Base-by-base conservation (phyloP, 208 protist genomes). In the Acanthamoeba sp. region DNA sequence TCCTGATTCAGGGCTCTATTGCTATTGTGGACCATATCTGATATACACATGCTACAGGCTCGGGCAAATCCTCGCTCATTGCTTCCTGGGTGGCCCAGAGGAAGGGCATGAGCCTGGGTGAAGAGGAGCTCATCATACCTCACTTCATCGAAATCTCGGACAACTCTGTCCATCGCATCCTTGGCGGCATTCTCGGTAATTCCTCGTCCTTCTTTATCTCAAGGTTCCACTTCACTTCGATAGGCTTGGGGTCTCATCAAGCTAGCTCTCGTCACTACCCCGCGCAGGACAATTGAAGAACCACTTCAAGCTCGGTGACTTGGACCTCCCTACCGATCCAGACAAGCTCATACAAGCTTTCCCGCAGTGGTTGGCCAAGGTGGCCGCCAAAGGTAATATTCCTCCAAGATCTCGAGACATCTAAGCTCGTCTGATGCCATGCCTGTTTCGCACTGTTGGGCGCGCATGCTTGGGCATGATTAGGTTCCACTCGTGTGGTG, bases 281-380 rank as follows among this genome's bases (percentile, higher is more conserved):
- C 12, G 2, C 12, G 12, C 38, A 94, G 90, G 66, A 0, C 50
- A 94, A 57, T 16, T 94, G 34, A 94, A 55, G 76, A 45, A 10
- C 7, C 45, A 45, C n/a, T 94, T 94, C 55, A 82, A 82, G 66
- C 66, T 94, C 38, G 34, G n/a, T 0, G 64, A 94, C 40, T 20
- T 42, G 57, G 34, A 82, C 4, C 4, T 82, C 27, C 64, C 57
- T 3, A 59, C 34, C 18, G 90, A 94, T 24, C 76, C 90, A 3
- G 90, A 94, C 0, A 87, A 94, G 36, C 32, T 94, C 12, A 36
- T 94, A 18, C 90, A 94, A 18, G 50, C 64, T n/a, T 87, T 94
- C 27, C 76, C 64, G 4, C 71, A 82, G 50, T 94, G 90, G 64
- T 52, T 94, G 42, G 22, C 48, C 36, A 91, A 91, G 52, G 55